phyloP scores from a whole-genome alignment of 2,329 filamentous ascomycete species.

The Diaporthe vaccinii region DNA sequence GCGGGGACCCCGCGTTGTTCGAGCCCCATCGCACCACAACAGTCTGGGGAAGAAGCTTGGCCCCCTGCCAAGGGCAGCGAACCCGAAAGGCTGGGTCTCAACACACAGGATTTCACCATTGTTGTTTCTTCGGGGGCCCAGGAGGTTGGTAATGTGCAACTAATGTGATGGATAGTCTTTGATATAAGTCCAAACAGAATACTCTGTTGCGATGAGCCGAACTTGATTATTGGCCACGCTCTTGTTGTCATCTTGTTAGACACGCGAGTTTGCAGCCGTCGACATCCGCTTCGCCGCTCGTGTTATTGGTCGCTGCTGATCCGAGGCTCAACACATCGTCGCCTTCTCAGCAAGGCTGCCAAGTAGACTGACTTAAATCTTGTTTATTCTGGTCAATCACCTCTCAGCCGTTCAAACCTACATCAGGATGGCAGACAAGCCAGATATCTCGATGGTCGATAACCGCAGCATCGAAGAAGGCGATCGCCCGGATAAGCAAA shows the following conservation, averaged over 20 bases:
- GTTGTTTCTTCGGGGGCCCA: background rate
- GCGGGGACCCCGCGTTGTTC: conserved; percentile 19
- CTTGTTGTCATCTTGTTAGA: background rate
- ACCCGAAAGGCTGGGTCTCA: conserved; percentile 22
- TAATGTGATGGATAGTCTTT: background rate
- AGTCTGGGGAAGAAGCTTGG: conserved; percentile 31
- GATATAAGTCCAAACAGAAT: conserved; percentile 24
- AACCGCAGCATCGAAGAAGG: conserved; percentile 22
- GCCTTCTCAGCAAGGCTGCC: conserved; percentile 6
- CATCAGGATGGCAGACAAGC: conserved; percentile 7
- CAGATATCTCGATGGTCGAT: conserved; percentile 13
- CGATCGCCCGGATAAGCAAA: background rate
- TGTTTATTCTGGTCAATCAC: background rate
- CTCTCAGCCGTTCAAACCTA: background rate
- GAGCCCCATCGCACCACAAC: conserved; percentile 9
- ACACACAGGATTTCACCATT: background rate
- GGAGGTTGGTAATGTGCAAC: conserved; percentile 9
- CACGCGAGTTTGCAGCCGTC: background rate
- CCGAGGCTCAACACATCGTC: background rate
- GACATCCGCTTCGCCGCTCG: background rate
- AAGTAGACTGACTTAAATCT: background rate
- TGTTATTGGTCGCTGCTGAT: background rate
- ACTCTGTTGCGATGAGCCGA: background rate
- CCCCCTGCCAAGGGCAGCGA: conserved; percentile 4
- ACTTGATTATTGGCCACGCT: background rate